These are phyloP conservation scores for Tetraselmis striata DNA, from an alignment of 139 green algal species.

Conservation along the genomic window DNA sequence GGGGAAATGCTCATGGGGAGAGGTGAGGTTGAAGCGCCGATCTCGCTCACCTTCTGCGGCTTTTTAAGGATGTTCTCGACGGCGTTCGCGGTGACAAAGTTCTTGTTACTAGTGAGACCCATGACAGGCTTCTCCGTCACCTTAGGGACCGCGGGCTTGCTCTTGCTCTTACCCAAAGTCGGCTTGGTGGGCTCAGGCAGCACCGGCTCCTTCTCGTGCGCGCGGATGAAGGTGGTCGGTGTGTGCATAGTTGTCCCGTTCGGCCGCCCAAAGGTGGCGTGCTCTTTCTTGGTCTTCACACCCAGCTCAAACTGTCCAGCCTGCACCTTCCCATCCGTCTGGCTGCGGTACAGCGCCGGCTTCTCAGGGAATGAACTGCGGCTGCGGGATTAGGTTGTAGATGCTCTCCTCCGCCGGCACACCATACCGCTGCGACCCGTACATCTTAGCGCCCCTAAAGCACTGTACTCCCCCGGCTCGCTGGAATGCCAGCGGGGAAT, in stretches of 20 bases:
- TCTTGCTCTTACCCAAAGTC: slow-evolving; percentile 37
- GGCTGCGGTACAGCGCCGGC: slow-evolving; percentile 16
- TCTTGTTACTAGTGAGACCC: slow-evolving; percentile 61
- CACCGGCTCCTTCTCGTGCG: slow-evolving; percentile 53
- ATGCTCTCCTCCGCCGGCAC: slow-evolving; percentile 44
- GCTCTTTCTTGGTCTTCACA: slow-evolving; percentile 14
- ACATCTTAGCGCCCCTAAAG: no score
- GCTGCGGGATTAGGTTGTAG: slow-evolving; percentile 52
- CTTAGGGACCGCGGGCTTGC: slow-evolving; percentile 47
- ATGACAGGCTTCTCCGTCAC: slow-evolving; percentile 53
- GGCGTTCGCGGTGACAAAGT: slow-evolving; percentile 76
- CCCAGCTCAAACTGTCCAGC: slow-evolving; percentile 27
- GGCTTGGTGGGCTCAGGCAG: slow-evolving; percentile 47
- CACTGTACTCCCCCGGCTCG: no score
- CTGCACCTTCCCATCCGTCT: slow-evolving; percentile 28
- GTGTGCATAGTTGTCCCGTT: slow-evolving; percentile 28
- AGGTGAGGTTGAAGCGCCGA: no score
- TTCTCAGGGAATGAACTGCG: slow-evolving; percentile 34
- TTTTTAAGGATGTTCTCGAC: slow-evolving; percentile 54
- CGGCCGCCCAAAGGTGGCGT: slow-evolving; percentile 45
- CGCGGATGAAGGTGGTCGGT: slow-evolving; percentile 33
- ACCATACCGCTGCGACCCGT: neutral
- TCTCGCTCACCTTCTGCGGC: slow-evolving; percentile 39
- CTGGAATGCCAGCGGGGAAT: no score
- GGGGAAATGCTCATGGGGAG: no score